Percentiles rank a stretch among this genome's conserved stretches.
Evolutionary conservation across 2,329 filamentous ascomycete species (phyloP).

Genomic region (Penicillium concentricum): DNA sequence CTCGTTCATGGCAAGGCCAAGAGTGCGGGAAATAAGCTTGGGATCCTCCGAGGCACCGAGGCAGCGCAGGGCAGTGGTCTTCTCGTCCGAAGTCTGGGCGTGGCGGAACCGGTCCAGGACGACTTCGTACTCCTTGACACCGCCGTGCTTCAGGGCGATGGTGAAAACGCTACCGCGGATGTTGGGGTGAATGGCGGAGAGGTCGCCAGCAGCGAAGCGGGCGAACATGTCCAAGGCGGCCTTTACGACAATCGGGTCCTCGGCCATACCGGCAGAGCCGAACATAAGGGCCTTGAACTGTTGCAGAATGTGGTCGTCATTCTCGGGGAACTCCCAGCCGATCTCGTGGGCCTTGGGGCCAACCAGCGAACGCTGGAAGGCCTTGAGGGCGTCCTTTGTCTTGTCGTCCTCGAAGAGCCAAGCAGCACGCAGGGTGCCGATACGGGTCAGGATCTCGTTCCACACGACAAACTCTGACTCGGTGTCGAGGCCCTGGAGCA

Average conservation of each 20-base stretch:
- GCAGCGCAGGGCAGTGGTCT: constrained; percentile 82
- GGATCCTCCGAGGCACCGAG: constrained; percentile 77
- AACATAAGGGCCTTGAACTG: constrained; percentile 95
- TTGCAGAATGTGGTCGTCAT: constrained; percentile 84
- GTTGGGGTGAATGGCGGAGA: constrained; percentile 83
- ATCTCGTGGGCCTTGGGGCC: constrained; percentile 78
- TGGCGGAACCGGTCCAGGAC: constrained; percentile 73
- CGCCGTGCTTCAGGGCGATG: constrained; percentile 80
- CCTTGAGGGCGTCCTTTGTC: constrained; percentile 70
- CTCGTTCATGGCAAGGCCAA: constrained; percentile 70
- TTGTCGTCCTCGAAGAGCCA: constrained; percentile 85
- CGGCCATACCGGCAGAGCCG: constrained; percentile 74
- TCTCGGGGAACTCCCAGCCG: constrained; percentile 83
- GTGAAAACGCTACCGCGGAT: constrained; percentile 82
- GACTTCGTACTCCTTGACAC: constrained; percentile 79
- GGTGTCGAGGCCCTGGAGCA: constrained; percentile 77
- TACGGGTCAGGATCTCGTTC: constrained; percentile 82
- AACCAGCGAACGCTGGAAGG: constrained; percentile 77
- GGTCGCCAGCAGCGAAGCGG: constrained; percentile 78
- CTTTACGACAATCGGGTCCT: constrained; percentile 73
- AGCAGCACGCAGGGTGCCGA: constrained; percentile 74
- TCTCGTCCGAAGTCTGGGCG: constrained; percentile 78
- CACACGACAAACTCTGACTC: constrained; percentile 92
- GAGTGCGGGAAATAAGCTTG: constrained; percentile 76
- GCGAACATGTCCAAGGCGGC: constrained; percentile 88